These are phyloP conservation scores for Scleromitrula shiraiana DNA, from an alignment of 2,329 filamentous ascomycete species.

Conservation along the genomic window DNA sequence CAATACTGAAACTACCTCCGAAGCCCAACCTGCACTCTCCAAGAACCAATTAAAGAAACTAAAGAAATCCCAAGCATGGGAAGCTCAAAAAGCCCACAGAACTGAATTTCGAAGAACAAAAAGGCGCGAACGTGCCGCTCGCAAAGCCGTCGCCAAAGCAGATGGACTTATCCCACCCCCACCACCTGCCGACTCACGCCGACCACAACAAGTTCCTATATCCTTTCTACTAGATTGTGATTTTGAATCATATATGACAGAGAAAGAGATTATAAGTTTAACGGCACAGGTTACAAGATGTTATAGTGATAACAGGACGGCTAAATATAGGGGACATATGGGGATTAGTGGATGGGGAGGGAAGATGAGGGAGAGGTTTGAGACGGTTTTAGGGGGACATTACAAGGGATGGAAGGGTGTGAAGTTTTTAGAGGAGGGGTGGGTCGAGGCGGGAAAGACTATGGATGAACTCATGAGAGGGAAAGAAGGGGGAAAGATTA, in stretches of 20 bases:
- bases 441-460: conserved; percentile 56
- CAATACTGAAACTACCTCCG: background rate
- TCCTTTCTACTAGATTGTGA: conserved; percentile 83
- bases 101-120: conserved; percentile 45
- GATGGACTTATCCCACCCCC: conserved; percentile 19
- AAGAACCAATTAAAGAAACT: conserved; percentile 84
- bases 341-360: conserved; percentile 73
- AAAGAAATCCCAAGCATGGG: conserved; percentile 64
- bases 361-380: conserved; percentile 68
- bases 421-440: conserved; percentile 65
- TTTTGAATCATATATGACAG: conserved; percentile 84
- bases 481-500: conserved; percentile 46
- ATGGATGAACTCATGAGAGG: conserved; percentile 62
- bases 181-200: conserved; percentile 1
- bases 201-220: conserved; percentile 57
- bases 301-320: conserved; percentile 79
- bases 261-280: conserved; percentile 77
- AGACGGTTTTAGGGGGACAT: conserved; percentile 61
- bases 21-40: conserved; percentile 43
- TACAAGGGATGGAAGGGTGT: conserved; percentile 76
- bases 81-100: conserved; percentile 57
- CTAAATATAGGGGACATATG: conserved; percentile 61
- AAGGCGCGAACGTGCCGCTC: conserved; percentile 41
- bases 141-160: conserved; percentile 40
- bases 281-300: conserved; percentile 75